Base-by-base conservation (phyloP, 768 basidiomycete genomes). In the Rhodotorula diobovata region DNA sequence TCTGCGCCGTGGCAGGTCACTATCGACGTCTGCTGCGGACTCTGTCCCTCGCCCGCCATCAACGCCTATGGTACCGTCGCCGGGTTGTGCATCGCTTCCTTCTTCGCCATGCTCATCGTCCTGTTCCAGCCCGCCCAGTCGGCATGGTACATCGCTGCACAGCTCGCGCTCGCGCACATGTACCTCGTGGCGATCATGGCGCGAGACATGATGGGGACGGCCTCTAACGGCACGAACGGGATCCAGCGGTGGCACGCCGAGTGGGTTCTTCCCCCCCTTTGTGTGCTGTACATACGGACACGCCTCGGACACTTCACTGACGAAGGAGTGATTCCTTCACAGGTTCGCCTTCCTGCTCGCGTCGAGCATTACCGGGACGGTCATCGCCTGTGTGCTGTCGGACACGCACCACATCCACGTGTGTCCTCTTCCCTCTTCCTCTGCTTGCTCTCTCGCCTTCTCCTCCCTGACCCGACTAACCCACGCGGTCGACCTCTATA, bases 171-270 rank as follows among this genome's bases (percentile, higher is more conserved):
- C 23, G 66, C 59, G 10, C 51, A 67, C 50, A 67, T 67, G 66
- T 46, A 21, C 35, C 20, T 53, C 16, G 41, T 67, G 15, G 41
- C 59, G 11, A 20, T 61, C 15, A 7, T 54, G 32, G 51, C 59
- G 2, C 50, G 66, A 32, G 37, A 61, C 41, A 41, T 37, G 21
- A 61, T 67, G 66, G 66, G 59, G 7, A 35, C 51, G 23, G 39
- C 32, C 0, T 43, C 39, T 1, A 37, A 61, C 8, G 66, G 66
- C 23, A 43, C n/a, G 12, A 67, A 67, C 37, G 58, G 21, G 18
- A 41, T 67, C 20, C 66, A 67, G 51, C 43, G 39, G 35, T 67
- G 58, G 66, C 66, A 67, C 35, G 59, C 59, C 37, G 59, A 67
- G 66, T 53, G 20, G n/a, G 65, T 39, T 32, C 34, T 20, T 32